Evolutionary conservation across 176 grass and related monocot genomes (phyloP).

Genomic region (Aegilops speltoides): DNA sequence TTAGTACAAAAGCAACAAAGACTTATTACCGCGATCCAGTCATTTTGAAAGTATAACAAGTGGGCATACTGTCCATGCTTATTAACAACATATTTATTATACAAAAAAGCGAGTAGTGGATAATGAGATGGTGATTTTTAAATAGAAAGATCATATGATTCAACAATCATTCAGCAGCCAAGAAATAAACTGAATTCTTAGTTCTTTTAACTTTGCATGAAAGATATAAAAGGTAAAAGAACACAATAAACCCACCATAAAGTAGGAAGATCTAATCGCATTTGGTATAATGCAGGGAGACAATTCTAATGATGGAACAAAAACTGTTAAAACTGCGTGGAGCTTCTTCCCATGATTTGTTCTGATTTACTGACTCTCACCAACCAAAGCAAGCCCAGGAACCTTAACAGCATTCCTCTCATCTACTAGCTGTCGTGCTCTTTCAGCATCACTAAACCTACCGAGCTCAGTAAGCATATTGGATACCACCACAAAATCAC

Average conservation of each 20-base stretch:
- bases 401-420: constrained; percentile 45
- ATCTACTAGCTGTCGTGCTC: constrained; percentile 44
- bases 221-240: constrained; percentile 11
- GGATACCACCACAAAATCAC: constrained; percentile 61
- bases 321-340: neutral
- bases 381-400: constrained; percentile 59
- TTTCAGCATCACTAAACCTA: constrained; percentile 64
- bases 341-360: neutral
- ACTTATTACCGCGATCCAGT: neutral
- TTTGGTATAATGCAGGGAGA: constrained; percentile 4
- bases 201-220: neutral
- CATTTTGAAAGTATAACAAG: neutral
- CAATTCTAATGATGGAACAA: neutral
- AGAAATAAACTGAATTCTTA: neutral
- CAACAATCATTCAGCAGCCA: constrained; percentile 1
- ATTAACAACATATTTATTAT: neutral
- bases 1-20: neutral
- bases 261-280: neutral
- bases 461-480: constrained; percentile 62
- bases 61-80: neutral
- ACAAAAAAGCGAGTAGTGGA: neutral
- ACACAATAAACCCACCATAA: constrained; percentile 26
- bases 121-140: neutral
- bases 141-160: constrained; percentile 1
- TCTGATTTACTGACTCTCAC: constrained; percentile 14